Evolutionary conservation across 2,329 filamentous ascomycete species (phyloP).

Genomic region (Colletotrichum trifolii): DNA sequence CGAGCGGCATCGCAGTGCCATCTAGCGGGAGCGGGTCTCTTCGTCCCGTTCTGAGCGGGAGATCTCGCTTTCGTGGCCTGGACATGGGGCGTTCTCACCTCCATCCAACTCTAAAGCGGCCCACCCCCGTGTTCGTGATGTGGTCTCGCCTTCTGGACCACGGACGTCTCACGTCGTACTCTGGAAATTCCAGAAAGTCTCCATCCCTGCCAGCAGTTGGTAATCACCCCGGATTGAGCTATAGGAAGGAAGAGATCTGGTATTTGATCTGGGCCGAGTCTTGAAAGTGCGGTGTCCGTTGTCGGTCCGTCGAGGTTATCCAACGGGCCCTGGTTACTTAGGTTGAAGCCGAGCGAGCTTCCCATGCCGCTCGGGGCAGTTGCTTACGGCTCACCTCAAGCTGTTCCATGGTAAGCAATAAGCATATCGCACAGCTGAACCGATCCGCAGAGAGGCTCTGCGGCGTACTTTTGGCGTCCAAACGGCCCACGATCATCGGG

Average conservation of each 20-base stretch:
- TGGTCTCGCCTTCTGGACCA: background rate
- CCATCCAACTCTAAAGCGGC: constrained; percentile 14
- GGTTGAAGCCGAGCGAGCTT: no score
- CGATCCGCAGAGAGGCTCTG: background rate
- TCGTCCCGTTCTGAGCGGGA: no score
- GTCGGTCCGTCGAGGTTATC: no score
- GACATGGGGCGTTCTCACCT: constrained; percentile 10
- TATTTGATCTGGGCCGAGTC: background rate
- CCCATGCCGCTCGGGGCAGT: no score
- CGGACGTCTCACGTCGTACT: constrained; percentile 32
- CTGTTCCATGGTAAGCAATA: background rate
- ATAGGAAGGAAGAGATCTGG: no score
- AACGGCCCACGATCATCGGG: background rate
- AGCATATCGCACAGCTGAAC: background rate
- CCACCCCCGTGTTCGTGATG: constrained; percentile 9
- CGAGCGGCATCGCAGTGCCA: no score
- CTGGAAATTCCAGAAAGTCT: constrained; percentile 26
- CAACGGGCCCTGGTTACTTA: no score
- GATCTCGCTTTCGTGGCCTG: constrained; percentile 3
- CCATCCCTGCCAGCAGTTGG: background rate
- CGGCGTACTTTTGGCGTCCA: background rate
- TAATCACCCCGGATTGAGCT: background rate
- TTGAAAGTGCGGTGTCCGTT: no score
- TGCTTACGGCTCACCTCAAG: no score
- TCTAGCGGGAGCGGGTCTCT: no score